Evolutionary conservation across 2,329 filamentous ascomycete species (phyloP), one percentile per base, ranked within the genome.

Genomic region (Talaromyces islandicus): DNA sequence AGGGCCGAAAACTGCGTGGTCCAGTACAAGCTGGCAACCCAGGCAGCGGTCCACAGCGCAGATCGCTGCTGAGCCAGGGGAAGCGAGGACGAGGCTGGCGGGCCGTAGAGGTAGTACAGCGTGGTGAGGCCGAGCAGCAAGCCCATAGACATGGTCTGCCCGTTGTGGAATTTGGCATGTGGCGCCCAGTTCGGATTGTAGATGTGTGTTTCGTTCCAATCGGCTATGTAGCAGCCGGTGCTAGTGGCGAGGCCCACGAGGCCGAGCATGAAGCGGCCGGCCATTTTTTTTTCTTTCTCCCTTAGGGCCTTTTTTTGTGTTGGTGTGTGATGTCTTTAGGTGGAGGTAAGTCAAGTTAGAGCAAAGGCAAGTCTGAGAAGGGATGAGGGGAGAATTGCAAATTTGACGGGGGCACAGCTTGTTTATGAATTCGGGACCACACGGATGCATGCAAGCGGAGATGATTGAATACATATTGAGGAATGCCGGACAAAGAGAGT

Each of bases 131-230:
- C 73, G 10, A 80, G 71, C 11, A 72, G 59, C 0, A 79, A 64
- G 0, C 78, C 78, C 54, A 79, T 74, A 1, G 73, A 73, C 79
- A 83, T 81, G 9, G 80, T 82, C 66, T 83, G 81, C 5, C 78
- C 79, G 64, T 81, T 82, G 70, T 83, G 80, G 70, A 81, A 83
- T 60, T 75, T 75, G 6, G 79, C 80, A 66, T 83, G 80, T 0
- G 78, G 78, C 1, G 78, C 75, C 80, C 80, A 83, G 56, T 68
- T 66, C 0, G 79, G 78, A 64, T 83, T 81, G 57, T 71, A 69
- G 61, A 82, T 70, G 68, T 81, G 79, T 1, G 78, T 80, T 57
- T 78, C 69, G 64, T 75, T 76, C 63, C 65, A 76, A 63, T 77
- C 74, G 27, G 73, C 71, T 17, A 71, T 57, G 65, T 66, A 75